Base-by-base conservation (phyloP, 129 eudicot genomes). In the Escallonia rubra region DNA sequence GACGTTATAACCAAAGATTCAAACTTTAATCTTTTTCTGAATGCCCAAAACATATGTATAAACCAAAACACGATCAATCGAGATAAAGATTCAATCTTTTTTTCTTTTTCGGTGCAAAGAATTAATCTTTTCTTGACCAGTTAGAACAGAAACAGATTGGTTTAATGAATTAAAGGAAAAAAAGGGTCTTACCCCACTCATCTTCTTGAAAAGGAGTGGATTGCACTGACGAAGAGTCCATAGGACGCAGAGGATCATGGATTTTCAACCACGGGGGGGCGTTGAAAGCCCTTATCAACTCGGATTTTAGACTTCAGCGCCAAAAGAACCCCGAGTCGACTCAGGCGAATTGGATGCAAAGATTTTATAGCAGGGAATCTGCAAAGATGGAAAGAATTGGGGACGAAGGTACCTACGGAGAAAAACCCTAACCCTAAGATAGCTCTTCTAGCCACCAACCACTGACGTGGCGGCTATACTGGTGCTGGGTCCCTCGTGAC, bases 141-240 rank as follows among this genome's bases (percentile, higher is more conserved):
- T 23, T 23, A 23, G 34, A 23, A 23, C 34, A 23, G 34, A 23
- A 23, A 23, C 34, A 23, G 34, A 23, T 23, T 23, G 34, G 34
- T 23, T 23, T 23, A 23, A 23, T 23, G 34, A 23, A 23, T 23
- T 23, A 23, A 23, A 23, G n/a, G 34, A 23, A 23, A 23, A 15
- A 40, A 57, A 62, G 11, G 61, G 23, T 61, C 74, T 60, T 81
- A 88, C 96, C 96, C 96, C 96, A 88, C 76, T 82, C 89, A 57
- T 85, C 96, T 65, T 74, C 80, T 43, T 78, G 23, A 6, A 81
- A 44, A 77, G 87, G 82, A 75, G 81, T 60, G 83, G 80, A 61
- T 57, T 79, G 91, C 70, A 75, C 75, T 58, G 83, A 61, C 57
- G 82, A 75, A 41, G 72, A 74, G 55, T 88, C 91, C 96, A 88